These are phyloP conservation scores for Protea cynaroides DNA, from an alignment of 164 flowering plant species.

Conservation along the genomic window DNA sequence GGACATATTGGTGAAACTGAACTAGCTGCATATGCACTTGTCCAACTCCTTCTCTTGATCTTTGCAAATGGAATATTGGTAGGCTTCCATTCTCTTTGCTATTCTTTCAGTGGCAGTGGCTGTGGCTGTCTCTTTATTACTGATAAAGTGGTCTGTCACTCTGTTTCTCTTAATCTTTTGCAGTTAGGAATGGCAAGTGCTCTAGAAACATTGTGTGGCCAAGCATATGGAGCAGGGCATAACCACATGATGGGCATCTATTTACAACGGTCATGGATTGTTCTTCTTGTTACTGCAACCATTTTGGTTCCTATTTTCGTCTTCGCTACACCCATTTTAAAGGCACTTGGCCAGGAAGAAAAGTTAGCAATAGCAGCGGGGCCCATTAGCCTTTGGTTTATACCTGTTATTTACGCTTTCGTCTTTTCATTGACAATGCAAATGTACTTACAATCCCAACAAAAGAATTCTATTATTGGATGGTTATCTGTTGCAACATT, in stretches of 20 bases:
- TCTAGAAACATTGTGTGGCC: conserved; percentile 35
- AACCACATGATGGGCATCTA: conserved; percentile 16
- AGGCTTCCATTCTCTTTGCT: neutral
- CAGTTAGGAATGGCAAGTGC: conserved; percentile 27
- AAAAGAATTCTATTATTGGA: conserved; percentile 35
- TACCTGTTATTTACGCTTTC: conserved; percentile 27
- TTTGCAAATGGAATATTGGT: conserved; percentile 29
- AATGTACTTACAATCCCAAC: conserved; percentile 41
- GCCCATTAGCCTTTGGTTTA: conserved; percentile 31
- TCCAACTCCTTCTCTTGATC: conserved; percentile 22
- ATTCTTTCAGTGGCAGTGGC: too few species aligned
- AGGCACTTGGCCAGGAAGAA: conserved; percentile 21
- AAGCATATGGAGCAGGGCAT: conserved; percentile 36
- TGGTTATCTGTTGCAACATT: conserved; percentile 22
- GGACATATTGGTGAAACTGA: conserved; percentile 24
- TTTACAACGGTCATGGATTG: conserved; percentile 30
- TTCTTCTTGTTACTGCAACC: conserved; percentile 11
- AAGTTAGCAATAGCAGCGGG: conserved; percentile 27
- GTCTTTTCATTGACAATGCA: conserved; percentile 29
- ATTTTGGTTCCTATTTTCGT: conserved; percentile 21
- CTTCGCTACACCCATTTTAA: conserved; percentile 19
- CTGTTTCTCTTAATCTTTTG: neutral
- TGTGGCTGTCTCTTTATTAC: too few species aligned
- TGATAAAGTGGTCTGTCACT: too few species aligned
- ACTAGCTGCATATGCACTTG: conserved; percentile 26